Evolutionary conservation across 2,329 filamentous ascomycete species (phyloP), one percentile per base, ranked within the genome.

Genomic region (Fusarium irregulare): DNA sequence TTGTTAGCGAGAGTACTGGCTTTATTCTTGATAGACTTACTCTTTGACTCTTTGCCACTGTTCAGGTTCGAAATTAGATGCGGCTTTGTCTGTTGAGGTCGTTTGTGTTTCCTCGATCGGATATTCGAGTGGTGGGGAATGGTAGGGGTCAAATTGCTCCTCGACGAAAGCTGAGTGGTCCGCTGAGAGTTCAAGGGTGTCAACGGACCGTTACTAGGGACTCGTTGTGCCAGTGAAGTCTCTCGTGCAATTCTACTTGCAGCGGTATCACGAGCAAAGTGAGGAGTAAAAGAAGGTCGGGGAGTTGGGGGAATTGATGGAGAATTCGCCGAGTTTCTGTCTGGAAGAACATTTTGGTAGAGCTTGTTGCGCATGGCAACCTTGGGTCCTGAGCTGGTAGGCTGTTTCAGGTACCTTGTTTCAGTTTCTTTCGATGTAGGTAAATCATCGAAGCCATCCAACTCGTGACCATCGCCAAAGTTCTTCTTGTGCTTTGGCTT

Each of bases 391-490:
- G 88, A 87, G 48, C 87, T 89, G 41, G 91, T 84, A 5, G 96
- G 94, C 73, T 92, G 89, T 79, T 94, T 97, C 66, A 94, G 85
- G 76, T 89, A 99, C 74, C 89, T 92, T 67, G 90, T 93, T 80
- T 99, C 96, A 16, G 89, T 87, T 64, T 91, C 89, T 14, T 87
- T 89, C 18, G 94, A 98, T 0, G 94, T 98, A 3, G 95, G 95
- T 59, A 99, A 83, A 80, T 99, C 96, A 78, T 99, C 96, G 78
- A 99, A 98, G 4, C 88, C 90, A 73, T 98, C 95, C 34, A 99
- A 85, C 80, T 99, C 96, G 64, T 91, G 92, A 18, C 96, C 96
- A 78, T 98, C 93, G 14, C 96, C 96, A 81, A 97, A 99, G 85
- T 80, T 77, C 66, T 79, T 80, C 70, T 80, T 81, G 53, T 79